Base-by-base conservation (phyloP, 495 filamentous ascomycete genomes). In the Baudoinia panamericana region DNA sequence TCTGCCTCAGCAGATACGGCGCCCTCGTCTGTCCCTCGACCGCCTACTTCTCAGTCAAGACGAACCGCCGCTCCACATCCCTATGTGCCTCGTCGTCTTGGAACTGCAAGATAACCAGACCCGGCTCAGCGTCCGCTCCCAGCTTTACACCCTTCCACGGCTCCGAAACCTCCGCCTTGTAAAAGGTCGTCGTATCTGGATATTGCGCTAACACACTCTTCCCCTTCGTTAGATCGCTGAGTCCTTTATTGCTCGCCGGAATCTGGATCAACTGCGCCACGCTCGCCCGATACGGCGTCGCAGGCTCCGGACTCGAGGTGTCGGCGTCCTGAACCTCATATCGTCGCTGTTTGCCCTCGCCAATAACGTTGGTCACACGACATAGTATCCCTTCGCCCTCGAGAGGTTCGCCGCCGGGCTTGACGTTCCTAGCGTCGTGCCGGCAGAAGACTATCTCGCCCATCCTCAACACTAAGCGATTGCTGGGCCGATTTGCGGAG, bases 301-400 rank as follows among this genome's bases (percentile, higher is more conserved):
- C 49, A 12, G 56, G 46, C 23, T 73, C 76, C 27, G 75, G 78
- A 18, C 26, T 26, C 33, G 85, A 72, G 47, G 93, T 86, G 55
- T 93, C 88, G 3, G 83, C 78, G 54, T 99, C 92, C 57, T 92
- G 82, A 17, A 99, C 87, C 57, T 88, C 84, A 64, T 95, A 97
- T 44, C 71, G 67, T 51, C 86, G 80, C 52, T 85, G 82, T 45
- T 80, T 79, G 30, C 85, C 88, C 38, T 93, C 84, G 8, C 84
- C 88, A 37, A 78, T 69, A 13, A 96, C 80, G 27, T 70, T 69
- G 45, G 83, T 82, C 46, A 99, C 85, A 39, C 78, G 80, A 46
- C 87, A 93, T 44, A 94, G 73, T 39, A 96, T 95, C 72, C 82
- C 86, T 52, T 84, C 80, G 24, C 70, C 67, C 43, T 81, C 82